Conservation (phyloP, 1,284 basidiomycete genomes). For the Puccinia brachypodii region DNA sequence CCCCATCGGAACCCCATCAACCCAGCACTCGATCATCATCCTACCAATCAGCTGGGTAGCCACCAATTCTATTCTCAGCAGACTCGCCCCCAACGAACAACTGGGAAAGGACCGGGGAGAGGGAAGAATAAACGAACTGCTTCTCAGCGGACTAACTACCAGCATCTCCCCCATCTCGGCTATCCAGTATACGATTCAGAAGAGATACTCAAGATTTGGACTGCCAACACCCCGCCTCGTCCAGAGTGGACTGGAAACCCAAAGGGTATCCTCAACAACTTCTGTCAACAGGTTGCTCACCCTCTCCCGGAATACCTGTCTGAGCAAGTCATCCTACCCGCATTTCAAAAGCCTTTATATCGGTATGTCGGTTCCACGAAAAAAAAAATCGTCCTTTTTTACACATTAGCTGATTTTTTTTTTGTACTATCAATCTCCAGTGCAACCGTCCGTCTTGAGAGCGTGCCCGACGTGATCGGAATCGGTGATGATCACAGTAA, state of each 20-base stretch:
- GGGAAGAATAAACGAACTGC: background rate
- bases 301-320: conserved; percentile 27
- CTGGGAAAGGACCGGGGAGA: background rate
- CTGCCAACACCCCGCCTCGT: conserved; percentile 14
- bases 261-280: conserved; percentile 46
- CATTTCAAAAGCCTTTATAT: conserved; percentile 4
- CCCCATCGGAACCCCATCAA: background rate
- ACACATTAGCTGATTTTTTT: background rate
- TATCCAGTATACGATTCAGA: conserved; percentile 20
- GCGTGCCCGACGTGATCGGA: conserved; percentile 55
- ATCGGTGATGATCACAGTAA: conserved; percentile 67
- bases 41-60: background rate
- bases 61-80: conserved; percentile 4
- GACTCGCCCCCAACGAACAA: background rate
- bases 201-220: conserved; percentile 21
- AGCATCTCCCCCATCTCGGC: conserved; percentile 27
- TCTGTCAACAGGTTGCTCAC: conserved; percentile 13
- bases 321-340: conserved; percentile 31
- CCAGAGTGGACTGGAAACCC: conserved; percentile 42
- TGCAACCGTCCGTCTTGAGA: conserved; percentile 25
- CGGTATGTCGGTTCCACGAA: conserved; percentile 9
- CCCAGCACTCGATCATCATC: background rate
- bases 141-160: background rate
- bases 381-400: background rate
- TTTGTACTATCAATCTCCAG: conserved; percentile 6